Percentiles rank a stretch among this genome's conserved stretches.
phyloP scores from a whole-genome alignment of 2,329 filamentous ascomycete genomes.

The Harringtonia lauricola region DNA sequence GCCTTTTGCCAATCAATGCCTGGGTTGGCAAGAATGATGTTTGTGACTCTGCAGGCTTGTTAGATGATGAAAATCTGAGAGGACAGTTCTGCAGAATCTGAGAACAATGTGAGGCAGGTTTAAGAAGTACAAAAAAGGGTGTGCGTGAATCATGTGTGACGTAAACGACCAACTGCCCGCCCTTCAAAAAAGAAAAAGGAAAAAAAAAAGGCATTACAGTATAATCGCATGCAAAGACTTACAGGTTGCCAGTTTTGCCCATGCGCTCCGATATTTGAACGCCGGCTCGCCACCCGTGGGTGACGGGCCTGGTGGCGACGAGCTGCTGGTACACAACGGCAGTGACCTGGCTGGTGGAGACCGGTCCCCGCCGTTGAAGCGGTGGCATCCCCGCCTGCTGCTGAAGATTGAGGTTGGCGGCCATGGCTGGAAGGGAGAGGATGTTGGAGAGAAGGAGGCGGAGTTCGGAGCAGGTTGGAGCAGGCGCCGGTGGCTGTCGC shows the following conservation, averaged over 20 bases:
- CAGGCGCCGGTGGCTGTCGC: neutral
- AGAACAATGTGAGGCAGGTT: too few relatives aligned
- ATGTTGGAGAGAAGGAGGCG: neutral
- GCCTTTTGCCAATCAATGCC: conserved; percentile 28
- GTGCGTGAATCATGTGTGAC: too few relatives aligned
- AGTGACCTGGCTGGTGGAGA: conserved; percentile 23
- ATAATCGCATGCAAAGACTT: conserved; percentile 13
- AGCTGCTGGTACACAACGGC: conserved; percentile 19
- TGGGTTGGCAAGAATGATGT: conserved; percentile 34
- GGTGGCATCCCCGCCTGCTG: conserved; percentile 40
- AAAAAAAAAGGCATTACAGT: neutral
- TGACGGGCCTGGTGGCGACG: conserved; percentile 15
- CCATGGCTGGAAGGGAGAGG: conserved; percentile 37
- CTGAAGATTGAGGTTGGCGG: conserved; percentile 36
- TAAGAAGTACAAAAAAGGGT: too few relatives aligned
- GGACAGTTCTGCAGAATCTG: too few relatives aligned
- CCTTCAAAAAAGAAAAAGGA: too few relatives aligned
- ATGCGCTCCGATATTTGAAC: conserved; percentile 28
- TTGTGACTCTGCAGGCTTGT: conserved; percentile 32
- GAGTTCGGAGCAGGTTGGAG: neutral
- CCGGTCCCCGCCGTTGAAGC: conserved; percentile 27
- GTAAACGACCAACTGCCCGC: too few relatives aligned
- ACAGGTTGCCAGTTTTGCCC: conserved; percentile 32
- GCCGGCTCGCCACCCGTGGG: conserved; percentile 28
- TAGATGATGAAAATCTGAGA: neutral